Conservation (phyloP, 148 eudicot species). For the Pharnaceum exiguum region DNA sequence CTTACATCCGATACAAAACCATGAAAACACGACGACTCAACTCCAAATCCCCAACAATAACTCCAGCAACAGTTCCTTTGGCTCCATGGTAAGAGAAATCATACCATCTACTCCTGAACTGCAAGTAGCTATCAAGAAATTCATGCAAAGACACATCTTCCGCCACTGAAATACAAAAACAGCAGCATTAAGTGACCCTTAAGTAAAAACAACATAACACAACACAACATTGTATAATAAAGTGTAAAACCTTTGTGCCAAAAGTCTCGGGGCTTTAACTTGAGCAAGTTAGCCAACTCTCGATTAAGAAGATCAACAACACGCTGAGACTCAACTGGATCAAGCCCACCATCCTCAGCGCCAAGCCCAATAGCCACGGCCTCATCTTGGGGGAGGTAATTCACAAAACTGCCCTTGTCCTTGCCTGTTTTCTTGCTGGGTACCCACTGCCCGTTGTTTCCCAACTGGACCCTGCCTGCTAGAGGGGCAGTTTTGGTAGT, state of each 20-base stretch:
- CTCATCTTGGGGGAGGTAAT: constrained; percentile 89
- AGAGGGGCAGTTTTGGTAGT: constrained; percentile 1
- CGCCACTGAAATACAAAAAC: constrained; percentile 51
- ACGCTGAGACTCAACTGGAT: constrained; percentile 74
- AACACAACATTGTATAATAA: neutral
- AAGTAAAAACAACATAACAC: neutral
- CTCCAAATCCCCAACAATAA: constrained; percentile 87
- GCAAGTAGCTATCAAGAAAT: constrained; percentile 83
- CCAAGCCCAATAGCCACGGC: constrained; percentile 84
- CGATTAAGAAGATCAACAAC: constrained; percentile 80
- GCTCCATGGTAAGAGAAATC: constrained; percentile 88
- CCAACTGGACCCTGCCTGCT: constrained; percentile 25
- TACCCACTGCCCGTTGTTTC: constrained; percentile 32
- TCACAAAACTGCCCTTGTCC: constrained; percentile 55
- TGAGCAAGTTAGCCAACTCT: constrained; percentile 67
- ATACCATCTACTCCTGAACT: constrained; percentile 90
- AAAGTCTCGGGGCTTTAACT: constrained; percentile 59
- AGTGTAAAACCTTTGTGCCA: constrained; percentile 62
- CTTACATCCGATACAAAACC: constrained; percentile 88
- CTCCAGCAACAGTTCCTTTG: constrained; percentile 85
- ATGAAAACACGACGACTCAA: constrained; percentile 82
- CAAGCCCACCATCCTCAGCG: constrained; percentile 73
- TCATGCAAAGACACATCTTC: constrained; percentile 64
- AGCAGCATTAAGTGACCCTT: constrained; percentile 3
- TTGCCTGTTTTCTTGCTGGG: constrained; percentile 5